A percentile compares a stretch with the other conserved stretches of the same genome.
Evolutionary conservation across 352 stramenopile genomes (phyloP).

Genomic region (Globisporangium rhizosaccharum): DNA sequence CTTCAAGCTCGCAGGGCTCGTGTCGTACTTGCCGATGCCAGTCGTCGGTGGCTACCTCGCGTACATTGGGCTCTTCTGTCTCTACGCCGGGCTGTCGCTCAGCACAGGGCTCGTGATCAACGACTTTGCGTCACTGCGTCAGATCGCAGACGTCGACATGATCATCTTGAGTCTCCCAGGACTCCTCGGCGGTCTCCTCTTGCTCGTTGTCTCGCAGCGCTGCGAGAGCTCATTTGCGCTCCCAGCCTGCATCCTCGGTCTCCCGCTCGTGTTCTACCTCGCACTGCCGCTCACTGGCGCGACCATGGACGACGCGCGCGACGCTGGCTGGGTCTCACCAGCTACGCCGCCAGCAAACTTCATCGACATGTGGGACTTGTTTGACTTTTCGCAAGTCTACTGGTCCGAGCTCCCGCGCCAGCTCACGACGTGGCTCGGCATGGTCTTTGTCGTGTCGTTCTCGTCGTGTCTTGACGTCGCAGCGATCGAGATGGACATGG

Average conservation of each 20-base stretch:
- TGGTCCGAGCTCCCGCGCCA: constrained; percentile 88
- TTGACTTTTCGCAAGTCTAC: constrained; percentile 90
- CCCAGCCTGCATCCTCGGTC: constrained; percentile 78
- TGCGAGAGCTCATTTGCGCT: constrained; percentile 71
- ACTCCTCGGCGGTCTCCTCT: constrained; percentile 67
- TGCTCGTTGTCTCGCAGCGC: constrained; percentile 83
- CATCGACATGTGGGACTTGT: constrained; percentile 78
- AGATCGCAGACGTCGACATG: constrained; percentile 58
- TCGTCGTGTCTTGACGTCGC: constrained; percentile 96
- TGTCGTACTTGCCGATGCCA: constrained; percentile 96
- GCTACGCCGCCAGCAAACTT: constrained; percentile 54
- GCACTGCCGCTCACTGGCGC: constrained; percentile 67
- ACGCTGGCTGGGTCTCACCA: constrained; percentile 88
- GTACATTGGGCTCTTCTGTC: constrained; percentile 96
- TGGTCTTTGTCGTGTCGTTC: constrained; percentile 98
- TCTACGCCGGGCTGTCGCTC: constrained; percentile 89
- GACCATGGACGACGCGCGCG: constrained; percentile 88
- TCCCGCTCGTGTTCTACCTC: constrained; percentile 91
- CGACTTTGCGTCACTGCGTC: constrained; percentile 71
- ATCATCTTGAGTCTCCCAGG: constrained; percentile 85
- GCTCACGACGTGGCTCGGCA: constrained; percentile 89
- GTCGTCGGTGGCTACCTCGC: constrained; percentile 97
- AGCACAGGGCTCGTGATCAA: constrained; percentile 91
- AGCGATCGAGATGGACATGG: constrained; percentile 97
- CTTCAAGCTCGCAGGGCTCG: constrained; percentile 91